Evolutionary conservation across 2,329 filamentous ascomycete genomes (phyloP).

Genomic region (Akanthomyces uredinophilus): DNA sequence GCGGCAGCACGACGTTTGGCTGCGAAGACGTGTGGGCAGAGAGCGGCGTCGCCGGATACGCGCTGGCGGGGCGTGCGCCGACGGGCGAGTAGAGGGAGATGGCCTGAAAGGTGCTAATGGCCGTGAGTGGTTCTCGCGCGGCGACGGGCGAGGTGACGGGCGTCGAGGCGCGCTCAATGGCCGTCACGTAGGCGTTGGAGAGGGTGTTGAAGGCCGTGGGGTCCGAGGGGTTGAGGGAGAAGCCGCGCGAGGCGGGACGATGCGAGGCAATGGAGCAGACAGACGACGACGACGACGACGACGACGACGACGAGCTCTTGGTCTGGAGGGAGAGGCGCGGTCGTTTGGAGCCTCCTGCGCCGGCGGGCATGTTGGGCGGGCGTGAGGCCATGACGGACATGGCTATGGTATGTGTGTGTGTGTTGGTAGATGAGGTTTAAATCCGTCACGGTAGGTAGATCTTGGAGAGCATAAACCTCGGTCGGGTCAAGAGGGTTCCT

Average conservation of each 20-base stretch:
- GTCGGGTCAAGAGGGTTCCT: background rate
- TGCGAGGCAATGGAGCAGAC: conserved; percentile 23
- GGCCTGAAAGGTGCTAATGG: conserved; percentile 40
- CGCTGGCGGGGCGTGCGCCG: conserved; percentile 19
- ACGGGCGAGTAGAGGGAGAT: conserved; percentile 27
- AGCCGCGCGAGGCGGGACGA: conserved; percentile 28
- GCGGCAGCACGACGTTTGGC: conserved; percentile 38
- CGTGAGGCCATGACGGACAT: conserved; percentile 31
- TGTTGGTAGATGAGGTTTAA: background rate
- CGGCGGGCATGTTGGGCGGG: conserved; percentile 19
- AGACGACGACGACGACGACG: conserved; percentile 32
- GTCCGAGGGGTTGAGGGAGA: conserved; percentile 47
- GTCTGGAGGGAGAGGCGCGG: conserved; percentile 55
- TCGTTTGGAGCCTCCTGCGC: conserved; percentile 36
- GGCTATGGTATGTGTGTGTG: background rate
- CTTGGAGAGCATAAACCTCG: background rate
- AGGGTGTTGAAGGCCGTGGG: conserved; percentile 62
- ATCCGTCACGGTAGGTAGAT: background rate
- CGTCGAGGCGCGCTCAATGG: conserved; percentile 45
- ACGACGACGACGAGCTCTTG: conserved; percentile 39
- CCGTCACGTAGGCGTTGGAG: conserved; percentile 59
- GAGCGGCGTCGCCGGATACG: conserved; percentile 46
- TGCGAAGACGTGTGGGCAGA: conserved; percentile 42
- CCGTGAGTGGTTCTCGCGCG: conserved; percentile 41
- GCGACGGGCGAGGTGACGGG: conserved; percentile 39